Evolutionary conservation across 2,329 filamentous ascomycete species (phyloP), one percentile per base, ranked within the genome.

Genomic region (Fusarium sp.): DNA sequence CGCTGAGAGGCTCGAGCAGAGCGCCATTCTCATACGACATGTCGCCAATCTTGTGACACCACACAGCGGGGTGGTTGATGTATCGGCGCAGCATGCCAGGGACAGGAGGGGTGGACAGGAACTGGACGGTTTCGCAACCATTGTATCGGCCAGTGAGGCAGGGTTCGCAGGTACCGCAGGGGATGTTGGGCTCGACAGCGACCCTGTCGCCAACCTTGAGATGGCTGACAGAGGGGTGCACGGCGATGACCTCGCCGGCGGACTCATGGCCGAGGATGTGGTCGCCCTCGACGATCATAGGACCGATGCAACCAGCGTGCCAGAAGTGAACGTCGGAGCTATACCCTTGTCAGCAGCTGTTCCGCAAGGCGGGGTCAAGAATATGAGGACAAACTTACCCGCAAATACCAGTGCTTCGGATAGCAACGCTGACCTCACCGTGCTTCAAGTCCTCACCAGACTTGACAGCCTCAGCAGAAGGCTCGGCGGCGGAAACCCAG

Each of bases 311-410:
- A 67, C 94, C 94, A 45, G 91, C 90, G 75, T 96, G 92, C 94
- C 94, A 98, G 82, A 98, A 98, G 80, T 98, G 94, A 53, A 98
- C 89, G 77, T 97, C 93, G 59, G 92, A 96, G 55, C 91, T 94
- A 36, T 48, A 35, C 43, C 53, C 58, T 53, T 47, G 49, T 65
- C 53, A 65, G 63, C 19, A 36, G 13, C 19, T 56, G 13, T 51
- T 61, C 50, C 39, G n/a, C 25, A 29, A 61, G 57, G 41, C 32
- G 32, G 43, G 51, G 34, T 47, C n/a, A 25, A 40, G 24, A 35
- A 19, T 13, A 35, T 34, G 28, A 58, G 15, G 10, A 28, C 7
- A 36, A 19, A 75, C 78, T 69, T 82, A 95, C 87, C 94, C 94
- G 83, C 95, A 98, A 72, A 98, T 98, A 54, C 95, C 95, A 7